Evolutionary conservation across 1,284 basidiomycete species (phyloP).

Genomic region (Fistulinella cinereoalba): DNA sequence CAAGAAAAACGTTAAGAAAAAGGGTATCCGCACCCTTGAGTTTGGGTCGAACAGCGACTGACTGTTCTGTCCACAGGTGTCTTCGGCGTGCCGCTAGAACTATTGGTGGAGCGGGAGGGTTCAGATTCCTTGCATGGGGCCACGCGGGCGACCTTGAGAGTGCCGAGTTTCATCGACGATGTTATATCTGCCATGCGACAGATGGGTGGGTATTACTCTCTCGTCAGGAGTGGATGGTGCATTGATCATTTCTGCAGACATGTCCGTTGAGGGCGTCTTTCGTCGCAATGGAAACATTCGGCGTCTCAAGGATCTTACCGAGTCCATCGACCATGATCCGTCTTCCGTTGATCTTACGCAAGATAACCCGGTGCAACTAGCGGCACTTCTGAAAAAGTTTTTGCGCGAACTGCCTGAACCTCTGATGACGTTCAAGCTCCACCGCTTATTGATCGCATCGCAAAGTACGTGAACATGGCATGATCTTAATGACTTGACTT

Average conservation of each 20-base stretch:
- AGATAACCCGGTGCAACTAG: slow-evolving; percentile 97
- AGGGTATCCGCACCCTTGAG: slow-evolving; percentile 55
- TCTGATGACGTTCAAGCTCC: slow-evolving; percentile 91
- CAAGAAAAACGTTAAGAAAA: slow-evolving; percentile 86
- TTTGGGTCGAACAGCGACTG: slow-evolving; percentile 1
- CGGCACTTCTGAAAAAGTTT: slow-evolving; percentile 96
- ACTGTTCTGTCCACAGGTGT: slow-evolving; percentile 53
- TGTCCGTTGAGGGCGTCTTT: slow-evolving; percentile 99
- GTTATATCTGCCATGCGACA: slow-evolving; percentile 97
- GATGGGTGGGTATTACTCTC: slow-evolving; percentile 73
- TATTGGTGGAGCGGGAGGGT: slow-evolving; percentile 93
- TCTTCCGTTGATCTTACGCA: slow-evolving; percentile 87
- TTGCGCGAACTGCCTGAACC: slow-evolving; percentile 96
- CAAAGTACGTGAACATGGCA: slow-evolving; percentile 61
- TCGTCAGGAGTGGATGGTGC: slow-evolving; percentile 1
- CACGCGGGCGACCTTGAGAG: slow-evolving; percentile 79
- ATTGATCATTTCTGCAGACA: slow-evolving; percentile 55
- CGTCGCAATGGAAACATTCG: slow-evolving; percentile 98
- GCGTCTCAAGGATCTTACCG: slow-evolving; percentile 85
- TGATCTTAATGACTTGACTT: slow-evolving; percentile 3
- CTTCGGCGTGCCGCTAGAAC: slow-evolving; percentile 91
- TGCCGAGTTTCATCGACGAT: slow-evolving; percentile 98
- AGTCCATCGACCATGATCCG: slow-evolving; percentile 91
- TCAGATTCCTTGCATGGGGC: slow-evolving; percentile 91
- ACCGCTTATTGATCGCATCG: slow-evolving; percentile 84